A percentile compares a stretch with the other conserved stretches of the same genome.
phyloP scores from a whole-genome alignment of 768 basidiomycete species.

The Obba rivulosa region DNA sequence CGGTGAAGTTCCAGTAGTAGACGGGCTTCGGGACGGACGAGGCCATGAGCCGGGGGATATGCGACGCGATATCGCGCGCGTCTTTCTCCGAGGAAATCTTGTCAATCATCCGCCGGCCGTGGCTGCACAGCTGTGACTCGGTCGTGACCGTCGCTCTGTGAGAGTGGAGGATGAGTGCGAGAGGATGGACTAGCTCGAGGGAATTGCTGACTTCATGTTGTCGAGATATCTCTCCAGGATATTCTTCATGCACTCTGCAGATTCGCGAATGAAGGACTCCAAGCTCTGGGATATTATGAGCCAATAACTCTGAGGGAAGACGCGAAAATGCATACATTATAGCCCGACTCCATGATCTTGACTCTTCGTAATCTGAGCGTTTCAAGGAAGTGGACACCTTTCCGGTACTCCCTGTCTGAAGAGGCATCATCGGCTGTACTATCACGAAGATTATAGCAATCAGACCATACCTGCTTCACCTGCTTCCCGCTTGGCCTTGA shows the following conservation, averaged over 20 bases:
- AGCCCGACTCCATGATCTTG: constrained; percentile 79
- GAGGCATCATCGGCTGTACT: not conserved
- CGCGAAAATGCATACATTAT: constrained; percentile 47
- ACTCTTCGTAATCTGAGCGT: constrained; percentile 76
- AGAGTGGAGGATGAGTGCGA: not conserved
- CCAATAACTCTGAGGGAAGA: not conserved
- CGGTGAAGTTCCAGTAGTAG: constrained; percentile 70
- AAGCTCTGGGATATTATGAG: constrained; percentile 55
- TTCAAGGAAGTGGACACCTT: constrained; percentile 89
- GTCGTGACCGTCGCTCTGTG: constrained; percentile 72
- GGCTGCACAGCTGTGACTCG: constrained; percentile 65
- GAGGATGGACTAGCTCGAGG: not conserved
- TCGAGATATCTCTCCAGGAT: constrained; percentile 73
- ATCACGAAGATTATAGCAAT: not conserved
- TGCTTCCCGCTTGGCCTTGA: constrained; percentile 82
- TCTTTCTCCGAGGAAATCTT: constrained; percentile 72
- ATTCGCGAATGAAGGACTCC: constrained; percentile 73
- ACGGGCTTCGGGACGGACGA: constrained; percentile 65
- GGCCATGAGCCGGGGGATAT: constrained; percentile 58
- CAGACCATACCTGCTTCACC: constrained; percentile 74
- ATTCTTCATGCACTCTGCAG: constrained; percentile 55
- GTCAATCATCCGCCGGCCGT: constrained; percentile 55
- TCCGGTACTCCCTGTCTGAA: constrained; percentile 84
- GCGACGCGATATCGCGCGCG: constrained; percentile 45
- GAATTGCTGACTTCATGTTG: constrained; percentile 58